Conservation (phyloP, 768 basidiomycete genomes). For the Auriscalpium vulgare region DNA sequence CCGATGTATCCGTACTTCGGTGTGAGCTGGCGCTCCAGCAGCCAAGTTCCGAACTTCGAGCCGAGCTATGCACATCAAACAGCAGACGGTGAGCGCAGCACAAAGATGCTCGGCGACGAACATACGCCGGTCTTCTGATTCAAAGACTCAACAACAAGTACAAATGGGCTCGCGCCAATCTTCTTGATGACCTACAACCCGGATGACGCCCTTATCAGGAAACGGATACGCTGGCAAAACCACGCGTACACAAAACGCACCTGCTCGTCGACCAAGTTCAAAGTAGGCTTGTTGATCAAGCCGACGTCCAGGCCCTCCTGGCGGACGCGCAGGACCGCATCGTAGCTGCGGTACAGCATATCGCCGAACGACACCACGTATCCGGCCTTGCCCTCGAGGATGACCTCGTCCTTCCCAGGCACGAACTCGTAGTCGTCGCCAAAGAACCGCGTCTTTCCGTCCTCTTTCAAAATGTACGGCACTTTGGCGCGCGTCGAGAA, state of each 20-base stretch:
- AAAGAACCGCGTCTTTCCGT: slow-evolving; percentile 59
- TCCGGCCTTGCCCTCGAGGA: slow-evolving; percentile 68
- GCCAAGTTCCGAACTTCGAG: slow-evolving; percentile 80
- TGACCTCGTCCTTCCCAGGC: slow-evolving; percentile 80
- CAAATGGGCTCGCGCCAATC: slow-evolving; percentile 67
- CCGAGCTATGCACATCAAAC: slow-evolving; percentile 40
- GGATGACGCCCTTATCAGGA: no score
- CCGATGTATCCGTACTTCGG: slow-evolving; percentile 82
- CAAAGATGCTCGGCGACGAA: background rate
- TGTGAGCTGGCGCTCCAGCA: slow-evolving; percentile 72
- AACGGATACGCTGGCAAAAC: no score
- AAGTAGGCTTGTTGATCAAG: slow-evolving; percentile 76
- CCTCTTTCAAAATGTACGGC: slow-evolving; percentile 74
- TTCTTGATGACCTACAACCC: slow-evolving; percentile 46
- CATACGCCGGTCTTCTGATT: slow-evolving; percentile 81
- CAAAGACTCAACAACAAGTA: slow-evolving; percentile 77
- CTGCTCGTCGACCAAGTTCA: slow-evolving; percentile 81
- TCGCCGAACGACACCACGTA: slow-evolving; percentile 85
- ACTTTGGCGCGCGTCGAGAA: slow-evolving; percentile 90
- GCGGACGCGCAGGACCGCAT: slow-evolving; percentile 71
- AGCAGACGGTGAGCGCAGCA: background rate
- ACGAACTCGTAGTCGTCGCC: slow-evolving; percentile 68
- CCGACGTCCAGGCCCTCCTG: slow-evolving; percentile 73
- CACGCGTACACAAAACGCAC: slow-evolving; percentile 23
- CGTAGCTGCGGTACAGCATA: slow-evolving; percentile 77